phyloP scores from a whole-genome alignment of 2,329 filamentous ascomycete species.

The Diaporthe sp. region DNA sequence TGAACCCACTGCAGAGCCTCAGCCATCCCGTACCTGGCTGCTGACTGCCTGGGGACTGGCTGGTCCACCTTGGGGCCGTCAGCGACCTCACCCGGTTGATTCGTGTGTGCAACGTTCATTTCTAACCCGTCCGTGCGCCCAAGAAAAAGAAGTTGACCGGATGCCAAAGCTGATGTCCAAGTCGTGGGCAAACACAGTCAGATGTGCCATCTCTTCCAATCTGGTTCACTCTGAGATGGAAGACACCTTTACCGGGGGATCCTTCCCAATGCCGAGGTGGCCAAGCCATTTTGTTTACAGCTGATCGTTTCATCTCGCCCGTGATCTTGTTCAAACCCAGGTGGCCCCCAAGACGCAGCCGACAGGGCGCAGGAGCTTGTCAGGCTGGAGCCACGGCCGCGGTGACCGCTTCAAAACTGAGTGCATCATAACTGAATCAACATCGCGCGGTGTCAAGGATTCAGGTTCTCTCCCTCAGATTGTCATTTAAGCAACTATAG shows the following conservation, averaged over 20 bases:
- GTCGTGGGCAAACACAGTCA: too few species aligned
- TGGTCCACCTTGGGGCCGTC: not conserved
- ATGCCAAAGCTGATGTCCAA: too few species aligned
- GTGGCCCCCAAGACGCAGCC: too few species aligned
- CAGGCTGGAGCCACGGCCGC: not conserved
- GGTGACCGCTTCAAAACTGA: not conserved
- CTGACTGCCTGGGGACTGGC: not conserved
- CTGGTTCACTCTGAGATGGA: too few species aligned
- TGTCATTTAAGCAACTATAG: not conserved
- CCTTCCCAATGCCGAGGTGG: too few species aligned
- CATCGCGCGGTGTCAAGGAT: not conserved
- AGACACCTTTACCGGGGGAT: too few species aligned
- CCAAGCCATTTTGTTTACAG: too few species aligned
- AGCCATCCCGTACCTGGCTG: not conserved
- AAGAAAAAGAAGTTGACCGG: too few species aligned
- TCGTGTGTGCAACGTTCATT: too few species aligned
- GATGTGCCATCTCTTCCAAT: too few species aligned
- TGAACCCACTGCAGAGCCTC: slow-evolving; percentile 15
- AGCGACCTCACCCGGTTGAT: not conserved
- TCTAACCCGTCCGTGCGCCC: too few species aligned
- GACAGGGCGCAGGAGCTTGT: not conserved
- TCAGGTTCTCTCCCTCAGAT: not conserved
- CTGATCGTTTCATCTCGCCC: not conserved
- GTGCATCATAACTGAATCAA: not conserved
- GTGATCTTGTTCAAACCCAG: not conserved